Evolutionary conservation across 2,329 filamentous ascomycete genomes (phyloP).

Genomic region (Aspergillus sojae): DNA sequence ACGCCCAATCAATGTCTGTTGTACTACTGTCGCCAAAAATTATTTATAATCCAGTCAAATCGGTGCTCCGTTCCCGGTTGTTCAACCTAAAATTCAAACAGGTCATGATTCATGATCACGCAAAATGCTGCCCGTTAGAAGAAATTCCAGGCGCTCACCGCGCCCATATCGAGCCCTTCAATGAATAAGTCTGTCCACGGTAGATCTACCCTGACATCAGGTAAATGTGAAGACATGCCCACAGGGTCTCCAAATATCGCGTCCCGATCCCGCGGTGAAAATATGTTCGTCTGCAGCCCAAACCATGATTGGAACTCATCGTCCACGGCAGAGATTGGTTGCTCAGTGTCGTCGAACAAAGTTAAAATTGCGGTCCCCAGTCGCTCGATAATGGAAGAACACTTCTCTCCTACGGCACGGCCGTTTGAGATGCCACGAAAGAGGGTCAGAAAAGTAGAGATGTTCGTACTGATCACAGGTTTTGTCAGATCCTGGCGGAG

Average conservation of each 20-base stretch:
- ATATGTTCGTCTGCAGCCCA: conserved; percentile 21
- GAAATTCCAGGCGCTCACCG: conserved; percentile 14
- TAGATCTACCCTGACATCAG: conserved; percentile 13
- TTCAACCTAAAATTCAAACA: neutral
- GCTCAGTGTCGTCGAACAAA: conserved; percentile 16
- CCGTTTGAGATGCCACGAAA: conserved; percentile 17
- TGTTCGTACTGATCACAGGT: conserved; percentile 15
- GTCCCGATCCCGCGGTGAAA: neutral
- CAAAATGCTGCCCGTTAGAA: neutral
- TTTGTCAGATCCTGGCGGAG: conserved; percentile 15
- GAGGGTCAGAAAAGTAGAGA: conserved; percentile 15
- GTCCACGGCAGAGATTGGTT: conserved; percentile 18
- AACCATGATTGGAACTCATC: conserved; percentile 29
- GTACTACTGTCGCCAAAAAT: too few species aligned
- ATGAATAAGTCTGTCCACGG: conserved; percentile 18
- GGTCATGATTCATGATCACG: neutral
- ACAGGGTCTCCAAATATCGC: neutral
- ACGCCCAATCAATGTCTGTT: too few species aligned
- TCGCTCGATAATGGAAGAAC: conserved; percentile 20
- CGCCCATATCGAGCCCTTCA: conserved; percentile 15
- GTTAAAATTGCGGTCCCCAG: conserved; percentile 22
- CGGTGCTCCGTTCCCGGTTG: too few species aligned
- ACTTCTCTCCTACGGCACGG: conserved; percentile 21
- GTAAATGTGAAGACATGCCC: conserved; percentile 8
- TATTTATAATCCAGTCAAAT: too few species aligned